phyloP scores from a whole-genome alignment of 208 protist species.

The Porcisia deanei region DNA sequence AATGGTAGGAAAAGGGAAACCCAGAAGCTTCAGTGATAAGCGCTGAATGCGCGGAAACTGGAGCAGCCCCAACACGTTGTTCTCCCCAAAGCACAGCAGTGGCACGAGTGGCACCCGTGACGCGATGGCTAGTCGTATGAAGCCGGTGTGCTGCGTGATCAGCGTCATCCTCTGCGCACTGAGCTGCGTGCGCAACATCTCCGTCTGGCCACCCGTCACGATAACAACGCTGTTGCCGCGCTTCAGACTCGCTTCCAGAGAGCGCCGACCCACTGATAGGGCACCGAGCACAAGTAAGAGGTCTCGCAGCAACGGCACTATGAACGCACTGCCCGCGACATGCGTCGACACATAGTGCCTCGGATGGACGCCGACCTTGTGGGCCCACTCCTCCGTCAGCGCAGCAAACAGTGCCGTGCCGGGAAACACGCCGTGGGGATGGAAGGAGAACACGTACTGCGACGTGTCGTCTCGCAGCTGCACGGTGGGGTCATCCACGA shows the following conservation, averaged over 20 bases:
- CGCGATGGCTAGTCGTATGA: slow-evolving; percentile 72
- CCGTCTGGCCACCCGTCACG: slow-evolving; percentile 86
- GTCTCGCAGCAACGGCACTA: too few species aligned
- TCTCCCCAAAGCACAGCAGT: slow-evolving; percentile 81
- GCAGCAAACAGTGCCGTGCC: slow-evolving; percentile 64
- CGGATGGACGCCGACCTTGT: slow-evolving; percentile 55
- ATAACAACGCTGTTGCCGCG: slow-evolving; percentile 76
- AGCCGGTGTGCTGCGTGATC: slow-evolving; percentile 81
- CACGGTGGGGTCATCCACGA: slow-evolving; percentile 61
- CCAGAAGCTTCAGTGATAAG: slow-evolving; percentile 56
- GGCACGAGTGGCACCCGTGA: slow-evolving; percentile 75
- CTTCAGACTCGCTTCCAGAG: slow-evolving; percentile 53
- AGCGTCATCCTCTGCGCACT: slow-evolving; percentile 55
- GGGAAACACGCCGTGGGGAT: slow-evolving; percentile 85
- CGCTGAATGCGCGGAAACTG: slow-evolving; percentile 67
- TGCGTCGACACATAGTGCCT: slow-evolving; percentile 57
- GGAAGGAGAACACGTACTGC: slow-evolving; percentile 82
- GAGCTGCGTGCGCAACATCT: slow-evolving; percentile 72
- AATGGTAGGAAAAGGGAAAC: slow-evolving; percentile 85
- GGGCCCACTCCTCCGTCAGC: slow-evolving; percentile 58
- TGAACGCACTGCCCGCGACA: too few species aligned
- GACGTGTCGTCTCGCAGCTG: slow-evolving; percentile 46
- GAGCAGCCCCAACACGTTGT: slow-evolving; percentile 72
- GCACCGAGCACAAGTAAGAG: too few species aligned
- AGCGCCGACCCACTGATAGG: slow-evolving; percentile 54